Evolutionary conservation across 2,329 filamentous ascomycete genomes (phyloP).

Genomic region (Fusarium albidum): DNA sequence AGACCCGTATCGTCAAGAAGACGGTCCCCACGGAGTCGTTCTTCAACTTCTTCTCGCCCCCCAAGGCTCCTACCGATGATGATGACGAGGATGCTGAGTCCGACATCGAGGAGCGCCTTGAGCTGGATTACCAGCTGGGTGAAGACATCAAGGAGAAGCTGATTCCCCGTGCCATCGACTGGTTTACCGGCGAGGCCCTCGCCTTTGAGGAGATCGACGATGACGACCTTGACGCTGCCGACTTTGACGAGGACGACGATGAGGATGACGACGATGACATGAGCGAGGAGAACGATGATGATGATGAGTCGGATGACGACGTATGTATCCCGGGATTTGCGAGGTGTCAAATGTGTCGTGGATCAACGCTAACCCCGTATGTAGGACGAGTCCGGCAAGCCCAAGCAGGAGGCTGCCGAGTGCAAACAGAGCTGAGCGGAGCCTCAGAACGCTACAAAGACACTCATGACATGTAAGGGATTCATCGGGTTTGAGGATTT

Average conservation of each 20-base stretch:
- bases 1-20: conserved; percentile 98
- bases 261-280: conserved; percentile 92
- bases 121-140: conserved; percentile 97
- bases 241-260: conserved; percentile 90
- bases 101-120: conserved; percentile 96
- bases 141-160: conserved; percentile 99
- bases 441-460: conserved; percentile 46
- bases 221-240: conserved; percentile 82
- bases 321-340: conserved; percentile 52
- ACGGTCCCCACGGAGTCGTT: conserved; percentile 98
- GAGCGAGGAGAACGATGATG: conserved; percentile 85
- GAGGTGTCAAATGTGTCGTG: not conserved
- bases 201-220: conserved; percentile 92
- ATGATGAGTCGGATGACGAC: conserved; percentile 81
- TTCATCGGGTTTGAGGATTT: conserved; percentile 34
- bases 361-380: conserved; percentile 23
- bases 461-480: conserved; percentile 39
- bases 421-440: conserved; percentile 88
- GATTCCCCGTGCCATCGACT: conserved; percentile 97
- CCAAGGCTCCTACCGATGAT: conserved; percentile 79
- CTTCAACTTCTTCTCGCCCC: conserved; percentile 99
- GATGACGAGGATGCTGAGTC: conserved; percentile 79
- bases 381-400: conserved; percentile 86
- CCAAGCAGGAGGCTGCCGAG: conserved; percentile 92
- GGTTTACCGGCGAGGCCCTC: conserved; percentile 98